Conservation (phyloP, 2,329 filamentous ascomycete genomes). For the Beauveria brongniartii region DNA sequence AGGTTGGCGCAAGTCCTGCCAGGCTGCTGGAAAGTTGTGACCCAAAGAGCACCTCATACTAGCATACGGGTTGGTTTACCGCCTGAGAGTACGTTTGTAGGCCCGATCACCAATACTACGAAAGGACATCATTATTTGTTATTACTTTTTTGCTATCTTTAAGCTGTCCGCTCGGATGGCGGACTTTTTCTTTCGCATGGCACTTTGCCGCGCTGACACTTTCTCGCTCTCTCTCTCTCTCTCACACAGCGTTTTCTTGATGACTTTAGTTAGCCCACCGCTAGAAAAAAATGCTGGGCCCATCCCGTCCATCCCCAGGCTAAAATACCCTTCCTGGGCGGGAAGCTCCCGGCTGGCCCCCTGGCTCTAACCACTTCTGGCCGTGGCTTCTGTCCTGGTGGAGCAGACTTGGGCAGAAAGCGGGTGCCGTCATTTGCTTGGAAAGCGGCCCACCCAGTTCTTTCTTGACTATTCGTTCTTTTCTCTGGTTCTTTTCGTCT, state of each 20-base stretch:
- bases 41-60: background rate
- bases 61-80: background rate
- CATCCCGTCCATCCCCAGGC: background rate
- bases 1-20: too few relatives aligned
- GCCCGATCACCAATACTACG: too few relatives aligned
- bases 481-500: background rate
- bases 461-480: background rate
- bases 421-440: background rate
- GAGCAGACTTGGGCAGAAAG: constrained; percentile 2
- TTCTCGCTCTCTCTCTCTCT: background rate
- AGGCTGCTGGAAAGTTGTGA: too few relatives aligned
- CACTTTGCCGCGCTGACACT: background rate
- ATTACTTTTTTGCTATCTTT: too few relatives aligned
- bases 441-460: background rate
- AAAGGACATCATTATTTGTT: too few relatives aligned
- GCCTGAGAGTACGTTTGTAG: too few relatives aligned
- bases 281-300: background rate
- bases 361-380: background rate
- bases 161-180: too few relatives aligned
- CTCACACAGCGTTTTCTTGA: background rate
- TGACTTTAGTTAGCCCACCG: background rate
- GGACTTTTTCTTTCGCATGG: too few relatives aligned
- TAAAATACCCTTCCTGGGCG: background rate
- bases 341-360: constrained; percentile 2
- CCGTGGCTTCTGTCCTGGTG: background rate